Evolutionary conservation across 2,329 filamentous ascomycete species (phyloP).

Genomic region (Thelonectria blattea): DNA sequence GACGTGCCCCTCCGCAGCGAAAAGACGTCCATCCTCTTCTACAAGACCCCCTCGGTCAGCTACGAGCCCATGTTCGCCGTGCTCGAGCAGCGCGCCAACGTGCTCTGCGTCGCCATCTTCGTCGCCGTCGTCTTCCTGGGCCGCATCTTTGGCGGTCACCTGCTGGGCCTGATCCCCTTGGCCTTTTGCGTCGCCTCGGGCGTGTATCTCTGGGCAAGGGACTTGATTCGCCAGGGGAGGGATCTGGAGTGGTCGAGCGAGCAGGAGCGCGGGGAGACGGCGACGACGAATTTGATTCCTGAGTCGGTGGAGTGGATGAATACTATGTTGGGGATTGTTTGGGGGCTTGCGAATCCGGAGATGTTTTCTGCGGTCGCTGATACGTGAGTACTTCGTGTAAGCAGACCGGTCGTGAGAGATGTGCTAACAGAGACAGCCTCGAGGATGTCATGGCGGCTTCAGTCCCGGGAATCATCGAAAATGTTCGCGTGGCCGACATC

Average conservation of each 20-base stretch:
- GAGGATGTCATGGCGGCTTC: conserved; percentile 95
- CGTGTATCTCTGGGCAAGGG: conserved; percentile 89
- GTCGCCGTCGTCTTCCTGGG: conserved; percentile 78
- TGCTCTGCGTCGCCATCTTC: conserved; percentile 74
- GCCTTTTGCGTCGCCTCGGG: conserved; percentile 75
- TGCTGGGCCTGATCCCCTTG: conserved; percentile 78
- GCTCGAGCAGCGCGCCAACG: conserved; percentile 76
- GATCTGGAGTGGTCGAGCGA: conserved; percentile 90
- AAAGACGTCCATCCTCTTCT: conserved; percentile 95
- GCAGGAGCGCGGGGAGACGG: conserved; percentile 81
- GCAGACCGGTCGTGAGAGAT: accelerated
- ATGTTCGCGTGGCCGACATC: conserved; percentile 93
- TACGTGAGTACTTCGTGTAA: conserved; percentile 53
- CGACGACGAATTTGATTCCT: conserved; percentile 86
- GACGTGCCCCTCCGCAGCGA: conserved; percentile 96
- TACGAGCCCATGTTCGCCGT: conserved; percentile 86
- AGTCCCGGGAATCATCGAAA: conserved; percentile 88
- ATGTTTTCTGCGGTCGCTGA: conserved; percentile 95
- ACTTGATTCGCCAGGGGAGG: conserved; percentile 80
- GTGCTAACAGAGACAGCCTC: conserved; percentile 39
- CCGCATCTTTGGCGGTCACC: conserved; percentile 76
- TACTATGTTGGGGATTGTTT: conserved; percentile 80
- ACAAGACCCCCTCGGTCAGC: conserved; percentile 88
- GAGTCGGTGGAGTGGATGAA: conserved; percentile 98
- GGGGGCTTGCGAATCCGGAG: conserved; percentile 92